phyloP scores from a whole-genome alignment of 2,329 filamentous ascomycete species.

The Diaporthe helianthi region DNA sequence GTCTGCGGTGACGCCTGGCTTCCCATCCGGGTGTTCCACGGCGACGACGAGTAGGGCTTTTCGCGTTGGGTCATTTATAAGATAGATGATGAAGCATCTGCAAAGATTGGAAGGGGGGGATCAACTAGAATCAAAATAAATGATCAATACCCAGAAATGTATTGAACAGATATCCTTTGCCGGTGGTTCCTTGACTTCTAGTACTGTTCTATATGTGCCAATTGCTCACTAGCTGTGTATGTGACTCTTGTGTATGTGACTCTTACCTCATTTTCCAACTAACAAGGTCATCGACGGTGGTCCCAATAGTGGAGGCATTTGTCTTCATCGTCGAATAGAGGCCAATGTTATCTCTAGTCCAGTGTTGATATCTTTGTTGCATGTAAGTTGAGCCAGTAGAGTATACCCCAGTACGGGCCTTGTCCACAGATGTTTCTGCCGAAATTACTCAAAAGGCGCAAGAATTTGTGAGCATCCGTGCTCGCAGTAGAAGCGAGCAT shows the following conservation, averaged over 20 bases:
- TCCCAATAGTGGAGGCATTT: background rate
- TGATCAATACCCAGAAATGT: background rate
- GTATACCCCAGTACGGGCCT: background rate
- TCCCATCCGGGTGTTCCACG: constrained; percentile 82
- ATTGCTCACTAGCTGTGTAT: background rate
- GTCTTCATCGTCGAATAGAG: background rate
- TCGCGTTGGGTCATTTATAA: background rate
- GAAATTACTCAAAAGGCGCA: too few relatives aligned
- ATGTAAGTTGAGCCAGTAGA: too few relatives aligned
- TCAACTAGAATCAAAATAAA: background rate
- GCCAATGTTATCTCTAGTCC: background rate
- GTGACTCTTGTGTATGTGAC: too few relatives aligned
- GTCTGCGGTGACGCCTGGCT: constrained; percentile 78
- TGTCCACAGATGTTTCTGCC: too few relatives aligned
- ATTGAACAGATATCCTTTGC: too few relatives aligned
- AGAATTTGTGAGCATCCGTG: background rate
- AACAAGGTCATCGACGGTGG: too few relatives aligned
- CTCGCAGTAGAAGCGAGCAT: background rate
- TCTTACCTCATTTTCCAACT: background rate
- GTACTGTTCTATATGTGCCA: background rate
- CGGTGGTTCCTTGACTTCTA: background rate
- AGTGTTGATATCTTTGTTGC: too few relatives aligned
- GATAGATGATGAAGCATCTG: constrained; percentile 2
- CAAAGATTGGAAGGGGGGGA: background rate
- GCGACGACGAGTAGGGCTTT: constrained; percentile 72